Percentiles rank a stretch among this genome's conserved stretches.
Conservation (phyloP, 73 alveolate species). For the Symbiodinium pilosum region DNA sequence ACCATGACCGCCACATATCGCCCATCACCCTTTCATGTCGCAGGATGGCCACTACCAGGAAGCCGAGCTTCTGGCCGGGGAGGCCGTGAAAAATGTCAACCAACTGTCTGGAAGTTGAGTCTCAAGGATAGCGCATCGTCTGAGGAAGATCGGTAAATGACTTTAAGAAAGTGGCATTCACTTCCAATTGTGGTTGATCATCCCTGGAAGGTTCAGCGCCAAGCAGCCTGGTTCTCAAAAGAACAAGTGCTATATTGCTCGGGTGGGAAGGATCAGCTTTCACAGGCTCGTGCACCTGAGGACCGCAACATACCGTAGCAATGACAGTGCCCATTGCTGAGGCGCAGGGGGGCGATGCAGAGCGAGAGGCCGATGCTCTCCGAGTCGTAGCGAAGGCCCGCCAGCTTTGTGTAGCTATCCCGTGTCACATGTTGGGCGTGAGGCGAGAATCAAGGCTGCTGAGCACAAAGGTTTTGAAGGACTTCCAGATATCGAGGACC, state of each 20-base stretch:
- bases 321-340: background rate
- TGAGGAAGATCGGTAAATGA: background rate
- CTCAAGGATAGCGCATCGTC: too few species aligned
- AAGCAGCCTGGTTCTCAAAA: background rate
- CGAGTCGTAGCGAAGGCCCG: slow-evolving; percentile 78
- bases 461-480: slow-evolving; percentile 15
- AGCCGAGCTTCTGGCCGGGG: slow-evolving; percentile 72
- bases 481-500: background rate
- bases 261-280: too few species aligned
- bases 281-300: background rate
- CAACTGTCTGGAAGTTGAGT: too few species aligned
- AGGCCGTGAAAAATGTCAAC: too few species aligned
- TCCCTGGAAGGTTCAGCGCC: background rate
- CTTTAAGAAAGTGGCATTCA: background rate
- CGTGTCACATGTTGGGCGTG: background rate
- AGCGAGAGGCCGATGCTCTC: slow-evolving; percentile 62
- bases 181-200: too few species aligned
- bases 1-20: background rate
- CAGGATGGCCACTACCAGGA: slow-evolving; percentile 72
- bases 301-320: too few species aligned
- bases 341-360: slow-evolving; percentile 52
- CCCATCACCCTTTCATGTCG: too few species aligned
- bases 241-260: too few species aligned
- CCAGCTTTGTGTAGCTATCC: background rate
- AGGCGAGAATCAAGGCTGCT: slow-evolving; percentile 22